These are phyloP conservation scores for Amaranthus tricolor DNA, from an alignment of 179 eudicot species.

Conservation along the genomic window DNA sequence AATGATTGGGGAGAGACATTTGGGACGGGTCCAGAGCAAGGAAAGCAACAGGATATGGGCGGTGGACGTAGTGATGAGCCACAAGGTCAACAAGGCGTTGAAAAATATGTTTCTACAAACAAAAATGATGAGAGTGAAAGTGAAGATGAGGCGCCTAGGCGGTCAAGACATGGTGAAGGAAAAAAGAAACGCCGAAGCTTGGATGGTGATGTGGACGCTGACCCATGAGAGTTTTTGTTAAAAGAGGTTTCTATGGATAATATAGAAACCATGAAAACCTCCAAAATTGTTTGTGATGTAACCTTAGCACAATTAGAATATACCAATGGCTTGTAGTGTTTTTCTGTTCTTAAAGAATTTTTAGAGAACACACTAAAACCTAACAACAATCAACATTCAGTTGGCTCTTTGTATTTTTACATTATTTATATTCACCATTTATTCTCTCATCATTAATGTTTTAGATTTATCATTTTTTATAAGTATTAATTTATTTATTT, in stretches of 20 bases:
- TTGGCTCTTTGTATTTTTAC: no score
- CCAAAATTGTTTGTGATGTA: not conserved
- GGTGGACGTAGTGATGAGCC: constrained; percentile 45
- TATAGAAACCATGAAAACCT: not conserved
- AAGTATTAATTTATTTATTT: no score
- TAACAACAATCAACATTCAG: no score
- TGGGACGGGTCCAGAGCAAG: constrained; percentile 54
- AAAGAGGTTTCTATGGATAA: not conserved
- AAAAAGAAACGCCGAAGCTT: constrained; percentile 68
- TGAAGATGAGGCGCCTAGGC: constrained; percentile 97
- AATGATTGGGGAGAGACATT: constrained; percentile 53
- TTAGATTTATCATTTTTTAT: no score
- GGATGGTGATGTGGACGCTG: constrained; percentile 45
- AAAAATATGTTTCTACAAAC: constrained; percentile 51
- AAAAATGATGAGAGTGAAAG: constrained; percentile 87
- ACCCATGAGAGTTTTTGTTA: constrained; percentile 10
- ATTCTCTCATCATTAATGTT: no score
- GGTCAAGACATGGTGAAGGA: constrained; percentile 91
- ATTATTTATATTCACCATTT: no score
- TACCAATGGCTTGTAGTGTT: no score
- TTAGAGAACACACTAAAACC: no score
- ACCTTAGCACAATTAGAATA: not conserved
- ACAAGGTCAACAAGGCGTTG: constrained; percentile 41
- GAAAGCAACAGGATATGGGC: constrained; percentile 43
- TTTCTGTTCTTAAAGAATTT: no score